Conservation (phyloP, 495 filamentous ascomycete genomes). For the Hypoxylon cercidicola region DNA sequence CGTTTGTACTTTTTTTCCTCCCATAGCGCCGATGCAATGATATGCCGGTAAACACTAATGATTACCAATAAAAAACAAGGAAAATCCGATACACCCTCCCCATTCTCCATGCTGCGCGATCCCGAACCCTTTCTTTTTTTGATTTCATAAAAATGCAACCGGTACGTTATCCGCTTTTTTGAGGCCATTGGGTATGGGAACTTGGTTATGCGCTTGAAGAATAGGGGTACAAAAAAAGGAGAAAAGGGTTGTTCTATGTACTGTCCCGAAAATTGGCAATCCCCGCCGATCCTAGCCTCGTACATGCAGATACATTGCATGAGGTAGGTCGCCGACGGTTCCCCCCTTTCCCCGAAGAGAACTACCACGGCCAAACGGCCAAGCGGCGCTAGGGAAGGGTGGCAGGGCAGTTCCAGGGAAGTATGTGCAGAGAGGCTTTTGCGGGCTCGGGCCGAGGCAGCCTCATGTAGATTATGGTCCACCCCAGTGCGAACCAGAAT, state of each 20-base stretch:
- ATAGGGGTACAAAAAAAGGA: conserved; percentile 25
- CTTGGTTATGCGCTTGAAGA: conserved; percentile 7
- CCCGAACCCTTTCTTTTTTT: conserved; percentile 30
- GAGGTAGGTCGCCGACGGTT: conserved; percentile 40
- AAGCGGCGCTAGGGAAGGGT: conserved; percentile 27
- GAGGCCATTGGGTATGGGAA: conserved; percentile 16
- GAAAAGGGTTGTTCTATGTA: conserved; percentile 22
- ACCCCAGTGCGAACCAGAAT: conserved; percentile 16
- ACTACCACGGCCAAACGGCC: conserved; percentile 9
- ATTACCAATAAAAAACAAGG: conserved; percentile 11
- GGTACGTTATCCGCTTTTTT: conserved; percentile 31
- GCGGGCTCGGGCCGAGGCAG: conserved; percentile 36
- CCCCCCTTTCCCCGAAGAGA: background rate
- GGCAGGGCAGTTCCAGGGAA: conserved; percentile 6
- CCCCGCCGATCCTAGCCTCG: conserved; percentile 33
- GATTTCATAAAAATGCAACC: conserved; percentile 19
- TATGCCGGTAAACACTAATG: conserved; percentile 28
- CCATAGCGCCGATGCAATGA: conserved; percentile 29
- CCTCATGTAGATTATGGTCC: conserved; percentile 38
- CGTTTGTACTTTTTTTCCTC: conserved; percentile 8
- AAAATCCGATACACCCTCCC: conserved; percentile 1
- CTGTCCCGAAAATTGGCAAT: conserved; percentile 28
- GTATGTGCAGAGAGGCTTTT: conserved; percentile 37
- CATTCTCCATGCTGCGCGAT: conserved; percentile 19
- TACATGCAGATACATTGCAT: conserved; percentile 37